A percentile compares a stretch with the other conserved stretches of the same genome.
Conservation (phyloP, 768 basidiomycete genomes). For the Floccularia luteovirens region DNA sequence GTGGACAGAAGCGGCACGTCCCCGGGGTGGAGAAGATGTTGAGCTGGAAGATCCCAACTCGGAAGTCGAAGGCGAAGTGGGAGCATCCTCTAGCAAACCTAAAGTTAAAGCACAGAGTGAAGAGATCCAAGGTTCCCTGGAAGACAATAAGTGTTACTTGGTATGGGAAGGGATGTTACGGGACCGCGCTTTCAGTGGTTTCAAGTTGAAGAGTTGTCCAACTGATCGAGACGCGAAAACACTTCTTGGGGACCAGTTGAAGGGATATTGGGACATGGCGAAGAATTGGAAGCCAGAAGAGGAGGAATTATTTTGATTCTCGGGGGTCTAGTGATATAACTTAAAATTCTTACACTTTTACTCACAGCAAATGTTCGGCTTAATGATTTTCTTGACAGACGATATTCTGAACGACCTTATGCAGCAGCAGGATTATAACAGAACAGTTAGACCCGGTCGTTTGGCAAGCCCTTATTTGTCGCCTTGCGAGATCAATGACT, state of each 20-base stretch:
- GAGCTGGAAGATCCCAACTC: conserved; percentile 51
- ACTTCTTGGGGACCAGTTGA: conserved; percentile 73
- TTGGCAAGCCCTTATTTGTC: too few species aligned
- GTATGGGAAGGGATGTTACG: conserved; percentile 91
- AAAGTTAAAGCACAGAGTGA: conserved; percentile 21
- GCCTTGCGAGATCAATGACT: too few species aligned
- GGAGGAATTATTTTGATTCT: conserved; percentile 63
- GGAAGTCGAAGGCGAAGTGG: conserved; percentile 24
- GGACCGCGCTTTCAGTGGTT: conserved; percentile 73
- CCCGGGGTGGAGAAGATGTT: conserved; percentile 65
- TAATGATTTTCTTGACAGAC: too few species aligned
- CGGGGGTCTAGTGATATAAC: too few species aligned
- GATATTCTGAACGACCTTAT: too few species aligned
- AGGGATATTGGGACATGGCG: conserved; percentile 91
- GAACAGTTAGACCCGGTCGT: too few species aligned
- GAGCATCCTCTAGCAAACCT: conserved; percentile 18
- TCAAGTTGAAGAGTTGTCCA: conserved; percentile 77
- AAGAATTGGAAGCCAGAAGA: conserved; percentile 87
- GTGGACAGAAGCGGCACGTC: conserved; percentile 90
- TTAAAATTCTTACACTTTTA: too few species aligned
- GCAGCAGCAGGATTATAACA: too few species aligned
- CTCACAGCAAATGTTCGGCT: too few species aligned
- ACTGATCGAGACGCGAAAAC: conserved; percentile 86
- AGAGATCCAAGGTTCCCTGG: conserved; percentile 44
- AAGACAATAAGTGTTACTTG: conserved; percentile 81